Evolutionary conservation across 441 rosid species (phyloP).

Genomic region (Iberis amara): DNA sequence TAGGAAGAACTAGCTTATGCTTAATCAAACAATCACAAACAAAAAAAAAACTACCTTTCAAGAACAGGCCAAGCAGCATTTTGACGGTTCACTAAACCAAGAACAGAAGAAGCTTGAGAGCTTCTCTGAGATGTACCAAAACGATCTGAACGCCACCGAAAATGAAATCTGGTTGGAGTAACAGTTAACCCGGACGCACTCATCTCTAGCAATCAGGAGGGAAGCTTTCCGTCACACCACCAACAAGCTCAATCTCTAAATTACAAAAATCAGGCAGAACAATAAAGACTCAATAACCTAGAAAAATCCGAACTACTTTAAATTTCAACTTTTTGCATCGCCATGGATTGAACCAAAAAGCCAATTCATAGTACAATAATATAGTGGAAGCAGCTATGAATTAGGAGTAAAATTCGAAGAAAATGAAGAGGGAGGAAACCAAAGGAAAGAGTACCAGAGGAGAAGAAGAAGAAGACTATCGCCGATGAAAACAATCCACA

Average conservation of each 20-base stretch:
- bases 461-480: conserved; percentile 18
- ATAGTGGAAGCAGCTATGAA: background rate
- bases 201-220: conserved; percentile 54
- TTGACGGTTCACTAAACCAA: conserved; percentile 27
- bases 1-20: conserved; percentile 5
- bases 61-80: conserved; percentile 25
- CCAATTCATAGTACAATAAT: no score
- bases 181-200: conserved; percentile 54
- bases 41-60: conserved; percentile 48
- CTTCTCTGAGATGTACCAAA: conserved; percentile 27
- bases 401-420: no score
- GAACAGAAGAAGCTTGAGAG: conserved; percentile 33
- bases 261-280: background rate
- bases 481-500: conserved; percentile 13
- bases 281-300: conserved; percentile 8
- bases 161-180: conserved; percentile 52
- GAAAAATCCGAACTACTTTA: no score
- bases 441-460: conserved; percentile 19
- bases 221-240: conserved; percentile 14
- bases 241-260: conserved; percentile 18
- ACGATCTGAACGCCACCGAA: conserved; percentile 28
- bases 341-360: no score
- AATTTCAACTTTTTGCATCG: no score
- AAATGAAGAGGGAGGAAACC: background rate
- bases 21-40: conserved; percentile 8